Conservation (phyloP, 148 eudicot species). For the Camellia granthamiana region DNA sequence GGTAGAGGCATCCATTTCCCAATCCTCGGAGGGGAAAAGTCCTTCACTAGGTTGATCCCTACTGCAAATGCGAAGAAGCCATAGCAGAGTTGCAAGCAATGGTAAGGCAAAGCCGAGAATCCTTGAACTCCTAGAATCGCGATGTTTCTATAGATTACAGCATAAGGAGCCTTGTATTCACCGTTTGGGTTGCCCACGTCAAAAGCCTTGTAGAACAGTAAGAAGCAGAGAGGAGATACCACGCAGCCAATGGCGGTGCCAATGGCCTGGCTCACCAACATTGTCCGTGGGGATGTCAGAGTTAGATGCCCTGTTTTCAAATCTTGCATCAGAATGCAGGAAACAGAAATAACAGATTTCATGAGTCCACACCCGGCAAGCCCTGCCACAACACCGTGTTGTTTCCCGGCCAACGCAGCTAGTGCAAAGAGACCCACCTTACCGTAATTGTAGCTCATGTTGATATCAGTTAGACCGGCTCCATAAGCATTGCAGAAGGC, state of each 20-base stretch:
- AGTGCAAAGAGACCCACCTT: conserved; percentile 56
- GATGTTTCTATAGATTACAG: conserved; percentile 55
- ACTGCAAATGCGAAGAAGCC: conserved; percentile 51
- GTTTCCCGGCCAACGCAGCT: conserved; percentile 46
- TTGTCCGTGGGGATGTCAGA: conserved; percentile 52
- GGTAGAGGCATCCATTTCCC: conserved; percentile 62
- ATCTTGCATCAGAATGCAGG: conserved; percentile 63
- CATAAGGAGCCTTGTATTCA: conserved; percentile 66
- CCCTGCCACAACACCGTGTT: conserved; percentile 55
- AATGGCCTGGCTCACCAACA: conserved; percentile 58
- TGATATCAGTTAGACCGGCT: conserved; percentile 59
- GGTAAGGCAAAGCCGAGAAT: conserved; percentile 57
- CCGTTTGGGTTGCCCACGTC: conserved; percentile 61
- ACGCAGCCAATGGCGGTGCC: conserved; percentile 62
- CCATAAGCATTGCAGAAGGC: conserved; percentile 74
- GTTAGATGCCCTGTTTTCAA: conserved; percentile 65
- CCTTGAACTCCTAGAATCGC: conserved; percentile 63
- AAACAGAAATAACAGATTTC: conserved; percentile 42
- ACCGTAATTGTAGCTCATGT: conserved; percentile 69
- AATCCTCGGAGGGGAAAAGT: conserved; percentile 32
- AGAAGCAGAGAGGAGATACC: conserved; percentile 48
- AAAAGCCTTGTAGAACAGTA: conserved; percentile 54
- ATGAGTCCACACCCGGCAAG: conserved; percentile 53
- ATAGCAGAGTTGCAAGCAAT: conserved; percentile 56
- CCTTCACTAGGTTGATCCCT: conserved; percentile 40